Conservation (phyloP, 257 asterid species). For the Fraxinus anomala region DNA sequence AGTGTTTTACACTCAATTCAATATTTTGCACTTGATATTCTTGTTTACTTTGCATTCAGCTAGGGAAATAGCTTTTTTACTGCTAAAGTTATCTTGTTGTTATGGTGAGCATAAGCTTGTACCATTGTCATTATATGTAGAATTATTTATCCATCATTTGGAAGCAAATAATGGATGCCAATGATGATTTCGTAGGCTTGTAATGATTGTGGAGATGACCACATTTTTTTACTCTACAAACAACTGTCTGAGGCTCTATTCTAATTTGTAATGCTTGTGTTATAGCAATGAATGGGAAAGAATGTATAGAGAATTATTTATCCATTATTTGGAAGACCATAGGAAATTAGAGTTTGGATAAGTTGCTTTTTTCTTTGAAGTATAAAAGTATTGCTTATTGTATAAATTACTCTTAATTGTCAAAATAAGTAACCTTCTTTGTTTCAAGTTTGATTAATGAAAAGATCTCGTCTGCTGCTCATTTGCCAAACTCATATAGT, state of each 20-base stretch:
- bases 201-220: conserved; percentile 23
- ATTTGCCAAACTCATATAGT: not conserved
- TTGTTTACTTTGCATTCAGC: not conserved
- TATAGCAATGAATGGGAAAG: not conserved
- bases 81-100: not conserved
- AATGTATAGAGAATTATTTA: too few species aligned
- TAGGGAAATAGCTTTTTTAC: too few species aligned
- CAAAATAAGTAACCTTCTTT: not conserved
- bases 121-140: not conserved
- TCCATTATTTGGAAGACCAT: not conserved
- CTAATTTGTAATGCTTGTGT: not conserved
- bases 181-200: conserved; percentile 32
- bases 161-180: not conserved
- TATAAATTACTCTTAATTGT: not conserved
- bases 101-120: not conserved
- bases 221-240: not conserved
- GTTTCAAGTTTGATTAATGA: not conserved
- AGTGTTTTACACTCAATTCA: not conserved
- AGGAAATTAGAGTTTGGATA: not conserved
- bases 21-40: not conserved
- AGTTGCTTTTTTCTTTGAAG: not conserved
- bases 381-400: not conserved
- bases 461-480: not conserved
- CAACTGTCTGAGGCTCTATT: conserved; percentile 21
- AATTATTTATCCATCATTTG: not conserved